Base-by-base conservation (phyloP, 2,329 filamentous ascomycete genomes). In the Penicillium crustosum region DNA sequence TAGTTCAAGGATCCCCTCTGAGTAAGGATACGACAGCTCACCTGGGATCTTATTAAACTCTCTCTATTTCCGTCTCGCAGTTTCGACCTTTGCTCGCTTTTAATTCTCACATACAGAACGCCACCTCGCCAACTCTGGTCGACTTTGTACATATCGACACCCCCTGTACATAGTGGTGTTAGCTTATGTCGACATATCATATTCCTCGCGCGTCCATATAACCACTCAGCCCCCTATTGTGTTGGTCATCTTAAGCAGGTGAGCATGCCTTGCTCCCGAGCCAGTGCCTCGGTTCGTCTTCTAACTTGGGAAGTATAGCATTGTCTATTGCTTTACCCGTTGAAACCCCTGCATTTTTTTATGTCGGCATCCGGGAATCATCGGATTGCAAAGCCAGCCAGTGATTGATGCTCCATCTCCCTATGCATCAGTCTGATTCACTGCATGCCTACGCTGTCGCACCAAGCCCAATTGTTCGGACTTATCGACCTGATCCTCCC, bases 401-500 rank as follows among this genome's bases (percentile, higher is more conserved):
- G 48, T 47, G 49, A 49, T 66, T 66, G 59, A 62, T 55, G 54
- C 58, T 60, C 57, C 47, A 29, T 59, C 41, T 50, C 59, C 59
- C 58, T 66, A 73, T 74, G 71, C 69, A 70, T 67, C 61, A 68
- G 59, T 62, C 59, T 61, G 66, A 61, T 51, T 54, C 65, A 33
- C 55, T 64, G 60, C 60, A 66, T 61, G 66, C 66, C 53, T 61
- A 60, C 65, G 63, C 64, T 49, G 62, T 70, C 54, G 73, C 73
- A 57, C 72, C 72, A 17, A 70, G 70, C 61, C 73, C 73, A 52
- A 64, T 69, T 49, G 68, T 75, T 39, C 71, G 70, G 52, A 75
- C 68, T 25, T 70, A 66, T 60, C 70, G 72, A 54, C 68, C 65
- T 19, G 63, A 65, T 64, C 68, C 64, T 50, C 60, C 63, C n/a